phyloP scores from a whole-genome alignment of 1,139 yeast genomes.

The Saccharomyces pastorianus region DNA sequence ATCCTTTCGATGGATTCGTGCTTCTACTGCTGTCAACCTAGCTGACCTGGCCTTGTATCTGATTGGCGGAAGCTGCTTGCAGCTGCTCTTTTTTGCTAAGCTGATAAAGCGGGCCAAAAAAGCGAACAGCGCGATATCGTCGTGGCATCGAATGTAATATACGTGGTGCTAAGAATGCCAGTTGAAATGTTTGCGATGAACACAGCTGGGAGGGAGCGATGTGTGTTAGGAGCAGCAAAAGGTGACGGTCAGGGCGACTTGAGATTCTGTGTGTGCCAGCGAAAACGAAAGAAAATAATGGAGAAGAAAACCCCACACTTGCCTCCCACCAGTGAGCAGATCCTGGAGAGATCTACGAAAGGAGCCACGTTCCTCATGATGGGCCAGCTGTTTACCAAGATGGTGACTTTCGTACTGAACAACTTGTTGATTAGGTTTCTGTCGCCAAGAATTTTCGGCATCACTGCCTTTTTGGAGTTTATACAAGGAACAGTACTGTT shows the following conservation, averaged over 20 bases:
- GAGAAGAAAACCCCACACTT: background rate
- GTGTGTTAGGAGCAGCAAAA: background rate
- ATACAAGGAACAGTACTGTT: conserved; percentile 59
- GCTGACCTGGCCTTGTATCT: background rate
- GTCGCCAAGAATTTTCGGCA: conserved; percentile 74
- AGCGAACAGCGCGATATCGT: background rate
- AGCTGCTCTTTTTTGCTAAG: background rate
- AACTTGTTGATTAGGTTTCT: conserved; percentile 64
- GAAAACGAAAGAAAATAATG: background rate
- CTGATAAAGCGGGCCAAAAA: background rate
- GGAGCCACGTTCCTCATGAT: conserved; percentile 64
- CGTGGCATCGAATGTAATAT: background rate
- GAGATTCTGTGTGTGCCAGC: background rate
- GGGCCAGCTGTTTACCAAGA: conserved; percentile 66
- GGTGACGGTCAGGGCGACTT: background rate
- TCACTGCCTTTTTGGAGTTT: conserved; percentile 73
- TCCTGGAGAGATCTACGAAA: conserved; percentile 37
- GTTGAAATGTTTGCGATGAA: background rate
- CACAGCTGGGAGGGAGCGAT: background rate
- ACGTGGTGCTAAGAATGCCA: background rate
- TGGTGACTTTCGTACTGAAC: conserved; percentile 68
- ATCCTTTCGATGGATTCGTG: background rate
- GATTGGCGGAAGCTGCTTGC: background rate
- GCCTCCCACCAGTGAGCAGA: conserved; percentile 19
- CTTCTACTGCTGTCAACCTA: background rate